Evolutionary conservation across 768 basidiomycete genomes (phyloP), one percentile per base, ranked within the genome.

Genomic region (Cystobasidium onofrii): DNA sequence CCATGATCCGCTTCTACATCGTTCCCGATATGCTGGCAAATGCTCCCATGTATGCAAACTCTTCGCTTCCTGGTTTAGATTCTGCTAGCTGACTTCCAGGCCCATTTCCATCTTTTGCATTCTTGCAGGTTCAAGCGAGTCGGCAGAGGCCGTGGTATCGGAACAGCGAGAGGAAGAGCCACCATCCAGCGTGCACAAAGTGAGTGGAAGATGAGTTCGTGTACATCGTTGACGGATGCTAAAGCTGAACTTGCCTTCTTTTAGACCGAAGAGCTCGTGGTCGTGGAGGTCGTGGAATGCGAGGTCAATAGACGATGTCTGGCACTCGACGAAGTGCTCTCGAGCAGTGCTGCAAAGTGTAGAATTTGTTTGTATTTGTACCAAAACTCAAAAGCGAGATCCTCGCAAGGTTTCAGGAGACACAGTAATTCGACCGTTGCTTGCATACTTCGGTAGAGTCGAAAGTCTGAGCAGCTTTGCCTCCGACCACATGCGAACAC

Each of bases 21-120:
- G 96, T 99, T 25, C 96, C 96, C 70, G 96, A 98, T 82, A 97
- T 99, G 91, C 84, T 99, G 77, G 91, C 97, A 81, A 98, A 98
- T 81, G 96, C 96, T 17, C 96, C 96, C 23, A 99, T 99, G 96
- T 94, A 80, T 81, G 90, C 84, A 52, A 43, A n/a, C n/a, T 52
- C 73, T 46, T 74, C 29, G 23, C 75, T 57, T 74, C 39, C 33
- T 36, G 29, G 29, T 50, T 12, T 64, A 27, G 65, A 67, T 9
- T 6, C 74, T 27, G 15, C 17, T 12, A 23, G 23, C 25, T 31
- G 46, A 39, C 13, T 23, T 41, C 20, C 18, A 1, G 41, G 43
- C 9, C 29, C 29, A 50, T 71, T 41, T 36, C 34, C 18, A 4
- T 52, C 1, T 29, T 1, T 46, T 31, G 46, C 46, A 7, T 29